These are phyloP conservation scores for Ilex aquifolium DNA, from an alignment of 257 asterid genomes.

Conservation along the genomic window DNA sequence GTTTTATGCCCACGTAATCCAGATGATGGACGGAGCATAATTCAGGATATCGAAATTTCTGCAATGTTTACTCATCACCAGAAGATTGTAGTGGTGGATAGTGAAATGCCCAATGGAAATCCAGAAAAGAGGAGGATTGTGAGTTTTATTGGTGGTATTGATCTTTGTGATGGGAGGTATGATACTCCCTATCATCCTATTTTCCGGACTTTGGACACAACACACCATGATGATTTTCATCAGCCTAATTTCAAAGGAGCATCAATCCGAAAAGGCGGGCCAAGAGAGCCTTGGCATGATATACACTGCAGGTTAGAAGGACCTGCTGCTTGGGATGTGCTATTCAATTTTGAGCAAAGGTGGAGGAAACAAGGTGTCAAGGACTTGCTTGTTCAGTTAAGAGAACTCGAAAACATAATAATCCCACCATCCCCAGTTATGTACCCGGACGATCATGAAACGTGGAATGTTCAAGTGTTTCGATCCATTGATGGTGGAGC, in stretches of 20 bases:
- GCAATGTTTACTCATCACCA: slow-evolving; percentile 18
- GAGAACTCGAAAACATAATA: neutral
- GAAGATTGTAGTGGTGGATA: slow-evolving; percentile 13
- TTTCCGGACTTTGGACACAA: neutral
- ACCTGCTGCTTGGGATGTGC: neutral
- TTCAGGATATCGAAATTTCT: slow-evolving; percentile 3
- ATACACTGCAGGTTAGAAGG: neutral
- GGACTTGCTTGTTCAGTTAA: neutral
- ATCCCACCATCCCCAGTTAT: neutral
- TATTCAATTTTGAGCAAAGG: neutral
- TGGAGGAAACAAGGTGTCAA: neutral
- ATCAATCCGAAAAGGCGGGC: neutral
- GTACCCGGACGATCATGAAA: neutral
- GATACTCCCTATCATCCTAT: neutral
- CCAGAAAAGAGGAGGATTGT: slow-evolving; percentile 12
- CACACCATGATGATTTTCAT: neutral
- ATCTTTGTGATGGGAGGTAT: slow-evolving; percentile 11
- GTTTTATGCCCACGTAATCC: slow-evolving; percentile 19
- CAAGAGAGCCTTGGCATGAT: neutral
- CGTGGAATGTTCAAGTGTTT: neutral
- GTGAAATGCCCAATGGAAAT: slow-evolving; percentile 12
- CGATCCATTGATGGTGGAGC: neutral
- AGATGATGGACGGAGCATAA: slow-evolving; percentile 15
- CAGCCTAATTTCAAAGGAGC: neutral
- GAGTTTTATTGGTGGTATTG: slow-evolving; percentile 15